These are phyloP conservation scores for Ceratocystis diversiconidia DNA, from an alignment of 2,329 filamentous ascomycete species.

Conservation along the genomic window DNA sequence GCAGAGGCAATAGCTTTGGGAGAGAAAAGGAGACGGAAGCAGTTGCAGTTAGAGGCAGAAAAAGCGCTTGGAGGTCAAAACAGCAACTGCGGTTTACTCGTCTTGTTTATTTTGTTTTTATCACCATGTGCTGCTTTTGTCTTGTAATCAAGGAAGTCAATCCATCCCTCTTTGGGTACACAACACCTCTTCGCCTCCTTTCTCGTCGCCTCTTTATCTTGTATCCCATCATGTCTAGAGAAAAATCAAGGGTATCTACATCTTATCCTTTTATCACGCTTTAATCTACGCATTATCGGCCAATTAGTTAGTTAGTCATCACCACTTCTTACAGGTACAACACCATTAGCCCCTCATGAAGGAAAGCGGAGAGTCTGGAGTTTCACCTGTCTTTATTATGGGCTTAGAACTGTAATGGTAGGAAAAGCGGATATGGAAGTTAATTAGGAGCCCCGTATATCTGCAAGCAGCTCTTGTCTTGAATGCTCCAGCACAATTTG, in stretches of 20 bases:
- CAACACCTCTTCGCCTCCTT: too few species aligned
- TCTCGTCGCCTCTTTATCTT: neutral
- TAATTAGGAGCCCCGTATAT: too few species aligned
- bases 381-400: neutral
- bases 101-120: too few species aligned
- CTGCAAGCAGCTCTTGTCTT: too few species aligned
- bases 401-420: neutral
- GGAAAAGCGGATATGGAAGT: too few species aligned
- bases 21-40: neutral
- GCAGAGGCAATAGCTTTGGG: neutral
- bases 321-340: neutral
- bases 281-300: neutral
- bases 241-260: neutral
- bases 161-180: too few species aligned
- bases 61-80: too few species aligned
- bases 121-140: too few species aligned
- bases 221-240: neutral
- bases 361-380: neutral
- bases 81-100: too few species aligned
- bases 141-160: too few species aligned
- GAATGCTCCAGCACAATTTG: too few species aligned
- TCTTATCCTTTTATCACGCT: neutral
- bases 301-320: neutral
- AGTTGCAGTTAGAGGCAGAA: too few species aligned
- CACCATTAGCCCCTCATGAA: neutral